Evolutionary conservation across 176 grass and related monocot species (phyloP).

Genomic region (Oryza rufipogon): DNA sequence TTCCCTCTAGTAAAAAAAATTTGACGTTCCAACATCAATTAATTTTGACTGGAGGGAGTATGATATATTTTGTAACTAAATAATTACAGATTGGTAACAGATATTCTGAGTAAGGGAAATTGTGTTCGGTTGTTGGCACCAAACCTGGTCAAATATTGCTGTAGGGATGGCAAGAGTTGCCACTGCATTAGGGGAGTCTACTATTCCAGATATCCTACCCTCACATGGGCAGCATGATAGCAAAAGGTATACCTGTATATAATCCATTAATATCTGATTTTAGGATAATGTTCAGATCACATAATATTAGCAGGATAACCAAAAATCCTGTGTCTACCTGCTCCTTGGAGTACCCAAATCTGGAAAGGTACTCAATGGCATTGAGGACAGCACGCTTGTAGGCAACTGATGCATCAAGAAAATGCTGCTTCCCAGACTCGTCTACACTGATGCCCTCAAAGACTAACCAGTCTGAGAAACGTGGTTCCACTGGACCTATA

Average conservation of each 20-base stretch:
- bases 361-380: slow-evolving; percentile 88
- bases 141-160: slow-evolving; percentile 90
- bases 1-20: too few relatives aligned
- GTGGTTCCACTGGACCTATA: slow-evolving; percentile 88
- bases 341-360: slow-evolving; percentile 95
- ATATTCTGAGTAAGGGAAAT: slow-evolving; percentile 29
- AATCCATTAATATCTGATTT: not conserved
- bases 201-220: slow-evolving; percentile 93
- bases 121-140: slow-evolving; percentile 11
- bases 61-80: slow-evolving; percentile 20
- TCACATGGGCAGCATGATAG: slow-evolving; percentile 94
- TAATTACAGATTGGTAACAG: not conserved
- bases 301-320: slow-evolving; percentile 18
- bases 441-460: slow-evolving; percentile 98
- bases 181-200: slow-evolving; percentile 86
- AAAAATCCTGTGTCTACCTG: slow-evolving; percentile 55
- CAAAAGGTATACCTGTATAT: slow-evolving; percentile 78
- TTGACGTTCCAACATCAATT: too few relatives aligned
- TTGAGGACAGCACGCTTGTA: slow-evolving; percentile 90
- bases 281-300: slow-evolving; percentile 25
- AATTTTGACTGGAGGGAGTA: not conserved
- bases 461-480: slow-evolving; percentile 93
- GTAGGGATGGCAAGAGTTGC: slow-evolving; percentile 88
- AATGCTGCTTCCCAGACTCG: slow-evolving; percentile 86
- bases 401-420: slow-evolving; percentile 85